Percentiles rank a stretch among this genome's conserved stretches.
Evolutionary conservation across 2,329 filamentous ascomycete species (phyloP).

Genomic region (Lecanicillium sp.): DNA sequence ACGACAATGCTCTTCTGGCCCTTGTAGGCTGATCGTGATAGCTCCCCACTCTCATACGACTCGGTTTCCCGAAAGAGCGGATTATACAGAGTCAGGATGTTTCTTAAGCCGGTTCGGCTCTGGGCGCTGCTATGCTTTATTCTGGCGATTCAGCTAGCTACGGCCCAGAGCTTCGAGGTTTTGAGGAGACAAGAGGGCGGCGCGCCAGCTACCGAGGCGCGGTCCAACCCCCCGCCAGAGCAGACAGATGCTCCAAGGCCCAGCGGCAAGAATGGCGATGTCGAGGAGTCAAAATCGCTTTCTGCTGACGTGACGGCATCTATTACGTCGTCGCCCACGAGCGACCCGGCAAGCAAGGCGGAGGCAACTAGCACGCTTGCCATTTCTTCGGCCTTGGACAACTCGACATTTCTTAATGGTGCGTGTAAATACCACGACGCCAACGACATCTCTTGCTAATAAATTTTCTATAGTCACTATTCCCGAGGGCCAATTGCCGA

Average conservation of each 20-base stretch:
- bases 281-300: slow-evolving; percentile 1
- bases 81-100: slow-evolving; percentile 20
- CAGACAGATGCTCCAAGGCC: slow-evolving; percentile 13
- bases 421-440: slow-evolving; percentile 8
- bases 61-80: too few relatives aligned
- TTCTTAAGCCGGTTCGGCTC: slow-evolving; percentile 22
- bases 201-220: slow-evolving; percentile 3
- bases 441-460: background rate
- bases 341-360: background rate
- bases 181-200: slow-evolving; percentile 22
- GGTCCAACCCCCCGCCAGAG: slow-evolving; percentile 7
- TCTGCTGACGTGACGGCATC: background rate
- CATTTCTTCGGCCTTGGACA: slow-evolving; percentile 15
- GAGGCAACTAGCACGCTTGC: slow-evolving; percentile 9
- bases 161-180: slow-evolving; percentile 24
- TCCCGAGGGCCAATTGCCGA: slow-evolving; percentile 52
- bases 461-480: slow-evolving; percentile 31
- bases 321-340: background rate
- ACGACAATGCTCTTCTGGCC: too few relatives aligned
- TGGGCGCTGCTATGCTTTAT: slow-evolving; percentile 32
- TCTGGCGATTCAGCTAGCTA: slow-evolving; percentile 28
- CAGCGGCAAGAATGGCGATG: background rate
- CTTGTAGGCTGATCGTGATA: too few relatives aligned
- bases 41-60: too few relatives aligned
- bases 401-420: slow-evolving; percentile 27